Evolutionary conservation across 257 asterid species (phyloP).

Genomic region (Nicotiana paniculata): DNA sequence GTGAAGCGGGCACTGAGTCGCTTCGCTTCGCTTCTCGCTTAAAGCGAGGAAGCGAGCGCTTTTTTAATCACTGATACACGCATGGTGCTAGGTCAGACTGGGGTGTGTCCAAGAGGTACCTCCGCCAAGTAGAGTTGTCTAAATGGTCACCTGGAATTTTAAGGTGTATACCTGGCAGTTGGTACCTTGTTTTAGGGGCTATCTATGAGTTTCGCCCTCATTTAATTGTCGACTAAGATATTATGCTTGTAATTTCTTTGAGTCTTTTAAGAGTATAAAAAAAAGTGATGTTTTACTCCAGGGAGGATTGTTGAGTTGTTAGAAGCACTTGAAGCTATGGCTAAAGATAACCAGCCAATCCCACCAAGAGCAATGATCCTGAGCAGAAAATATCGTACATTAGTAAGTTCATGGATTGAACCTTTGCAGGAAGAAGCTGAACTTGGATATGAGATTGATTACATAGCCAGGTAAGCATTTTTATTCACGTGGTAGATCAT

Average conservation of each 20-base stretch:
- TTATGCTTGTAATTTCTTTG: background rate
- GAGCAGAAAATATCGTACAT: constrained; percentile 86
- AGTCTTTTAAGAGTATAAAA: background rate
- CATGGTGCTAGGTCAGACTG: background rate
- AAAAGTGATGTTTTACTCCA: constrained; percentile 24
- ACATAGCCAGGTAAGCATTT: constrained; percentile 63
- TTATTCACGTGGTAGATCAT: constrained; percentile 20
- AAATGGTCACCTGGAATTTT: background rate
- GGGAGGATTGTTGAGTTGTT: constrained; percentile 87
- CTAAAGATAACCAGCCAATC: constrained; percentile 68
- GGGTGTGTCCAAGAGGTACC: background rate
- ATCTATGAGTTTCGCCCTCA: background rate
- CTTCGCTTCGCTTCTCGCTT: no score
- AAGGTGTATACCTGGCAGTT: background rate
- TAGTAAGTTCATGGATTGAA: constrained; percentile 99
- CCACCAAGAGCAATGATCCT: constrained; percentile 94
- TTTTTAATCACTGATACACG: background rate
- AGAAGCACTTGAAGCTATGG: constrained; percentile 88
- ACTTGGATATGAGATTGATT: constrained; percentile 93
- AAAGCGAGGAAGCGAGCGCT: no score
- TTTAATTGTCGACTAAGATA: background rate
- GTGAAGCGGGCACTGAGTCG: no score
- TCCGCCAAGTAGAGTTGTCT: background rate
- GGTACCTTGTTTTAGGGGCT: background rate
- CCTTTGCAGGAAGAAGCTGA: constrained; percentile 99